These are phyloP conservation scores for Mortierella sp. DNA, from an alignment of 371 early-diverging fungal genomes.

Conservation along the genomic window DNA sequence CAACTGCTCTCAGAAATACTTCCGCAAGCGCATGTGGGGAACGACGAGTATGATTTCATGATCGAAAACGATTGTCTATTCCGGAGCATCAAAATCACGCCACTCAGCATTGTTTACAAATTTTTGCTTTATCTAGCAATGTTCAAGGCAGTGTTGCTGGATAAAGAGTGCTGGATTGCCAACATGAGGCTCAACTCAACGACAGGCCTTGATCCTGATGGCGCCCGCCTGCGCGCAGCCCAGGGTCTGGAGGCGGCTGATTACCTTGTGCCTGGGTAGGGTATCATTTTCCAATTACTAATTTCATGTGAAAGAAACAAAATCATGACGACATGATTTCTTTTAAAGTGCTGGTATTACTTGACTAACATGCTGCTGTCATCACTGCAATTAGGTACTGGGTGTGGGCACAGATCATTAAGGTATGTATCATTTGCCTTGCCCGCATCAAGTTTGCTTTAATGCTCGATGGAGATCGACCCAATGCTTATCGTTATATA, in stretches of 20 bases:
- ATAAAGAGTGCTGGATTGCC: conserved; percentile 89
- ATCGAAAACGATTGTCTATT: neutral
- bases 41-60: conserved; percentile 67
- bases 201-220: conserved; percentile 92
- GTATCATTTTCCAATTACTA: too few species aligned
- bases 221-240: conserved; percentile 87
- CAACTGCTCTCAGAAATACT: conserved; percentile 82
- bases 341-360: neutral
- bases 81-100: neutral
- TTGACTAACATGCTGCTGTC: neutral
- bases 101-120: neutral
- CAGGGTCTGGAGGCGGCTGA: conserved; percentile 95
- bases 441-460: neutral
- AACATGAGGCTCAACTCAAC: conserved; percentile 85
- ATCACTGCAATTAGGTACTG: conserved; percentile 71
- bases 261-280: conserved; percentile 90
- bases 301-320: neutral
- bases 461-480: neutral
- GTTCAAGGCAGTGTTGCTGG: conserved; percentile 84
- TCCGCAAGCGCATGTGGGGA: conserved; percentile 96
- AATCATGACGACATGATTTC: conserved; percentile 11
- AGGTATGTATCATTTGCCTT: conserved; percentile 34
- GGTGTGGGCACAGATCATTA: conserved; percentile 83
- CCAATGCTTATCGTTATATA: neutral
- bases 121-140: conserved; percentile 64